Evolutionary conservation across 768 basidiomycete species (phyloP).

Genomic region (Vararia minispora): DNA sequence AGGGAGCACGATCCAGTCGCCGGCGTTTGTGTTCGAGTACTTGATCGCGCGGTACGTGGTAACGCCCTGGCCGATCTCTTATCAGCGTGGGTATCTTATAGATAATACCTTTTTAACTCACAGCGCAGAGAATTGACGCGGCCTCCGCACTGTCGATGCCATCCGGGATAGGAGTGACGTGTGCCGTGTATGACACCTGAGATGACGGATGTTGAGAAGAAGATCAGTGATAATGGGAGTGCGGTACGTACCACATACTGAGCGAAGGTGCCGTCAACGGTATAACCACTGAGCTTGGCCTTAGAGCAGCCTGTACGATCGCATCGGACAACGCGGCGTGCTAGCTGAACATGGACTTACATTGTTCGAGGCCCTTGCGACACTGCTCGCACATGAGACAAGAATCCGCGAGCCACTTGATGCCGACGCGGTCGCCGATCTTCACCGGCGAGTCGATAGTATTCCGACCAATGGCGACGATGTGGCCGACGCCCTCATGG

Average conservation of each 20-base stretch:
- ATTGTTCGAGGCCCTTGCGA: constrained; percentile 64
- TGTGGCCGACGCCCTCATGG: constrained; percentile 65
- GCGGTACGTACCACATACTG: constrained; percentile 40
- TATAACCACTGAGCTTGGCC: constrained; percentile 57
- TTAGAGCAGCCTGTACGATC: constrained; percentile 40
- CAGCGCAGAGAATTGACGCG: constrained; percentile 70
- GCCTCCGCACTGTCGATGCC: constrained; percentile 52
- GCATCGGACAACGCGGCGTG: not conserved
- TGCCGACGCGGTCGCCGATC: constrained; percentile 70
- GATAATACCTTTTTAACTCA: constrained; percentile 20
- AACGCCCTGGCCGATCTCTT: constrained; percentile 39
- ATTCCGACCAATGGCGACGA: constrained; percentile 70
- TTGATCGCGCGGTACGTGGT: constrained; percentile 86
- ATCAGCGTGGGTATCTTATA: not conserved
- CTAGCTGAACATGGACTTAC: constrained; percentile 12
- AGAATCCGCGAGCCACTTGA: constrained; percentile 72
- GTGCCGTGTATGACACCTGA: constrained; percentile 56
- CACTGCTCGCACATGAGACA: constrained; percentile 73
- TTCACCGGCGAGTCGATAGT: constrained; percentile 51
- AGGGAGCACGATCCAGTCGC: constrained; percentile 68
- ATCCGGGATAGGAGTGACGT: constrained; percentile 75
- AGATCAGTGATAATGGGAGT: constrained; percentile 2
- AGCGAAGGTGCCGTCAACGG: constrained; percentile 66
- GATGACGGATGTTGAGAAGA: not conserved
- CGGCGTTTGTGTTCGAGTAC: constrained; percentile 47